Percentiles rank a stretch among this genome's conserved stretches.
Conservation (phyloP, 1,284 basidiomycete species). For the Chalciporus sp. region DNA sequence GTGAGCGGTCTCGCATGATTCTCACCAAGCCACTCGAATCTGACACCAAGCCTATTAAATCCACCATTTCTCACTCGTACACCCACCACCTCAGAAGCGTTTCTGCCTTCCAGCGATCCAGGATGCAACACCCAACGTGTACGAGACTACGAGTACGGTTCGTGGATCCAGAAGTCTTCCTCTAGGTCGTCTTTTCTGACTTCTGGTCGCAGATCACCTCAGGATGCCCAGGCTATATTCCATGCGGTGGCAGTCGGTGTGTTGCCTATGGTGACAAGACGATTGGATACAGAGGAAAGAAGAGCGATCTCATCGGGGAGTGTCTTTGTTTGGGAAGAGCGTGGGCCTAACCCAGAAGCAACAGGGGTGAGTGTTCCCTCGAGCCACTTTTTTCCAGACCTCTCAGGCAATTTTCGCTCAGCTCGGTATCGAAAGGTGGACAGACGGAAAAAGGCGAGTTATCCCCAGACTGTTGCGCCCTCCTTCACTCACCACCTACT, state of each 20-base stretch:
- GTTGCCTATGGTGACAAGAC: conserved; percentile 70
- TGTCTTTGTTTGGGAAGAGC: conserved; percentile 83
- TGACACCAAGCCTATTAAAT: conserved; percentile 32
- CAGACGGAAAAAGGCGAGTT: conserved; percentile 66
- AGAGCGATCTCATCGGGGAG: conserved; percentile 66
- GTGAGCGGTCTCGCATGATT: conserved; percentile 27
- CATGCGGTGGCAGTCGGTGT: conserved; percentile 64
- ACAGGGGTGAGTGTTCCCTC: conserved; percentile 52
- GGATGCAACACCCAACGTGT: conserved; percentile 51
- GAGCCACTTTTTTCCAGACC: neutral
- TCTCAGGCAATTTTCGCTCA: conserved; percentile 29
- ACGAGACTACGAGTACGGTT: conserved; percentile 39
- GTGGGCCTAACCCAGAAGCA: conserved; percentile 67
- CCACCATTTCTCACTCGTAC: conserved; percentile 27
- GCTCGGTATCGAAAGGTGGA: conserved; percentile 80
- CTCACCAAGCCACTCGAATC: conserved; percentile 24
- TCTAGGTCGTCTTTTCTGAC: conserved; percentile 39
- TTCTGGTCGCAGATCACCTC: conserved; percentile 49
- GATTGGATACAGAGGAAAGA: conserved; percentile 74
- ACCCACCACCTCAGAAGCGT: conserved; percentile 19
- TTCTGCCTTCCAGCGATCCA: conserved; percentile 12
- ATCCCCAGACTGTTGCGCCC: conserved; percentile 25
- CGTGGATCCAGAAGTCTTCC: conserved; percentile 2
- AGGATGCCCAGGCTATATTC: conserved; percentile 76
- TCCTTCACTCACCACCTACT: conserved; percentile 26